Base-by-base conservation (phyloP, 306 rosid species). In the Erythrophleum fordii region DNA sequence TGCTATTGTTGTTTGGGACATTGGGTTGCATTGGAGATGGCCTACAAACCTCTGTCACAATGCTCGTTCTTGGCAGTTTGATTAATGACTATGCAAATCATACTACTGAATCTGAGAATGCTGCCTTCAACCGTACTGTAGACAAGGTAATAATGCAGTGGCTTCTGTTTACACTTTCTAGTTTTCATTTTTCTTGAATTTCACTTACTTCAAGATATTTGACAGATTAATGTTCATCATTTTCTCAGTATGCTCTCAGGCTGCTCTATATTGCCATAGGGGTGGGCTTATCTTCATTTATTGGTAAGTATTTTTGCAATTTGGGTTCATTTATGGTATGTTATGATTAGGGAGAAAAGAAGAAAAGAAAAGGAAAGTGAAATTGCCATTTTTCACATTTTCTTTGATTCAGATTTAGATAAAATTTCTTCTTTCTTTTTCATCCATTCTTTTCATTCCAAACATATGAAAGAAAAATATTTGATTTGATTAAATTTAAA, bases 1-100 rank as follows among this genome's bases (percentile, higher is more conserved):
- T 91, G 56, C 67, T 93, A 4, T 76, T 93, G 25, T n/a, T 91
- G 22, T 82, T 91, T 53, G 97, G 98, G 60, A 82, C 86, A 70
- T 72, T 91, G 78, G 97, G 97, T 79, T 86, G 98, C 84, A 82
- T 93, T 73, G 94, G 97, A 73, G 97, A 89, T 90, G 98, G 97
- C 49, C 11, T 88, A 75, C 89, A 89, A 83, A 90, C 93, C 10
- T 91, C 94, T 6, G 61, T 91, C 41, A 87, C 98, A 4, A 91
- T 91, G 94, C 73, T 93, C 23, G 84, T 90, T 82, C 94, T 93
- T 72, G 92, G 94, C 2, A 81, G 80, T 81, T 77, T 90, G 87
- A 88, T 91, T 65, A 44, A 91, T 69, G 93, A 86, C n/a, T 90
- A 90, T 82, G 94, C 86, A 20, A 76, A 51, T 52, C 60, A 49